phyloP scores from a whole-genome alignment of 1,139 yeast genomes.

The Debaryomyces udenii region DNA sequence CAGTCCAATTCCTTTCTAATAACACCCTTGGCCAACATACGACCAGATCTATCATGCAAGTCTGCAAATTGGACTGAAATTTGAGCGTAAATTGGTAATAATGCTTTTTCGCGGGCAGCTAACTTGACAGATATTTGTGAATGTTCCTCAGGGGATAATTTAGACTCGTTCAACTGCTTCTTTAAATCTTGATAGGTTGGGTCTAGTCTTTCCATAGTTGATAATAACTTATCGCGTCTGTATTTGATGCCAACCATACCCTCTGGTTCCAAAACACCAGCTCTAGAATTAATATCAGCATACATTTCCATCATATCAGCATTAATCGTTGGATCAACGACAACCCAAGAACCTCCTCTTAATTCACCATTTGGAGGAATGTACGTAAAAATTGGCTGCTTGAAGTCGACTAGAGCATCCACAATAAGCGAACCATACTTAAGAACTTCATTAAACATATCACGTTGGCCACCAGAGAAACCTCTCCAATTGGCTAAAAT shows the following conservation, averaged over 20 bases:
- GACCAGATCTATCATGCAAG: slow-evolving; percentile 94
- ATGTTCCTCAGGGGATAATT: slow-evolving; percentile 64
- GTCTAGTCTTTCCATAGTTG: slow-evolving; percentile 90
- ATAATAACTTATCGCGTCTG: slow-evolving; percentile 86
- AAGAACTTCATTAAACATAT: slow-evolving; percentile 97
- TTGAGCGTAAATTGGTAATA: slow-evolving; percentile 89
- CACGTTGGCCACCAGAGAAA: slow-evolving; percentile 99
- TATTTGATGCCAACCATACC: slow-evolving; percentile 99
- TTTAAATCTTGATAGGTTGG: slow-evolving; percentile 69
- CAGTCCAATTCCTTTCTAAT: slow-evolving; percentile 85
- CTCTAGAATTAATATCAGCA: slow-evolving; percentile 95
- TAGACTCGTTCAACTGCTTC: slow-evolving; percentile 54
- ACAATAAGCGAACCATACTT: slow-evolving; percentile 96
- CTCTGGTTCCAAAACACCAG: slow-evolving; percentile 97
- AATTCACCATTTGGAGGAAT: slow-evolving; percentile 98
- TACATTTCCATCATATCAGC: slow-evolving; percentile 99
- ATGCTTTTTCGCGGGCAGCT: slow-evolving; percentile 73
- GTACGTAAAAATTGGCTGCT: slow-evolving; percentile 94
- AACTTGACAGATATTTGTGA: slow-evolving; percentile 66
- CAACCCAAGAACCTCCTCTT: slow-evolving; percentile 99
- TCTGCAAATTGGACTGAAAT: slow-evolving; percentile 96
- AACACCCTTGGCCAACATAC: slow-evolving; percentile 95
- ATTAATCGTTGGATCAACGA: slow-evolving; percentile 97
- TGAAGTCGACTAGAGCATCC: slow-evolving; percentile 93
- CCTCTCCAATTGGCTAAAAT: slow-evolving; percentile 99